A percentile compares a stretch with the other conserved stretches of the same genome.
These are phyloP conservation scores for Aspergillus carlsbadensis DNA, from an alignment of 495 filamentous ascomycete genomes.

Conservation along the genomic window DNA sequence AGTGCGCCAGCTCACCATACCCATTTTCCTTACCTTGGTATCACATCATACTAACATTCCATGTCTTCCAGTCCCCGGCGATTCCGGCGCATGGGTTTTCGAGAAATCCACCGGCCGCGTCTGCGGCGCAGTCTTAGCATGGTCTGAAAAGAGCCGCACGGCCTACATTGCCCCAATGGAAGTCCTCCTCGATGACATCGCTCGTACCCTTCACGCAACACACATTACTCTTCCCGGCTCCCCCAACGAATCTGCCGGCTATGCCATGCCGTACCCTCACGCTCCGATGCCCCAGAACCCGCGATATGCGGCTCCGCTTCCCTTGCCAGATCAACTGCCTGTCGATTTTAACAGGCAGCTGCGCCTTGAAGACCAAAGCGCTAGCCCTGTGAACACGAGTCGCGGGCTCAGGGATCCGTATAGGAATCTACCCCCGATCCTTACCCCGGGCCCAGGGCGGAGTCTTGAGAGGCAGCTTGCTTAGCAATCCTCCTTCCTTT, in stretches of 20 bases:
- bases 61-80: conserved; percentile 64
- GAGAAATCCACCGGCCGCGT: conserved; percentile 76
- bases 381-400: conserved; percentile 22
- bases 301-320: conserved; percentile 19
- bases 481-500: conserved; percentile 14
- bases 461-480: conserved; percentile 44
- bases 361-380: conserved; percentile 20
- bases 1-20: conserved; percentile 9
- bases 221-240: conserved; percentile 39
- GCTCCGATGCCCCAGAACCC: conserved; percentile 16
- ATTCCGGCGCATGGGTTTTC: conserved; percentile 92
- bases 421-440: conserved; percentile 31
- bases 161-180: conserved; percentile 97
- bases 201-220: conserved; percentile 60
- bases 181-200: conserved; percentile 80
- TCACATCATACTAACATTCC: neutral
- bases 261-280: conserved; percentile 21
- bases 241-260: conserved; percentile 29
- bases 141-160: conserved; percentile 68
- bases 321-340: conserved; percentile 32
- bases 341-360: conserved; percentile 33
- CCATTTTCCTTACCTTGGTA: neutral
- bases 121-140: conserved; percentile 87
- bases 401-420: conserved; percentile 26
- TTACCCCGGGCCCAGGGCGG: conserved; percentile 31